Evolutionary conservation across 495 filamentous ascomycete genomes (phyloP).

Genomic region (Hypoxylon fragiforme): DNA sequence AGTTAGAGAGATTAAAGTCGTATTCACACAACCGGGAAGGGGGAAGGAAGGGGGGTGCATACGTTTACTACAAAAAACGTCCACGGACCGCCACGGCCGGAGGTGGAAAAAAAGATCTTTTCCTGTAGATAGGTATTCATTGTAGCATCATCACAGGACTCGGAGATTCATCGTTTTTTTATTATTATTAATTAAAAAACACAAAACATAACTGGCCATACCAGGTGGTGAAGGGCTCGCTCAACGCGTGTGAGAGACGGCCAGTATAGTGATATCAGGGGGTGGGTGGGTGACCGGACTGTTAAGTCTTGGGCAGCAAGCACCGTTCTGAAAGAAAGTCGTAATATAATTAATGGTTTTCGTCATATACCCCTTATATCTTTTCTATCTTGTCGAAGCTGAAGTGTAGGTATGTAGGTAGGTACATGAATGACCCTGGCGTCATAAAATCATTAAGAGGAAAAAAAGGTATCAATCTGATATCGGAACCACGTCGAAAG

Average conservation of each 20-base stretch:
- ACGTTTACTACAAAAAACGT: conserved; percentile 18
- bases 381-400: background rate
- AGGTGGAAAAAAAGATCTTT: conserved; percentile 10
- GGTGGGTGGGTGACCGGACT: too few relatives aligned
- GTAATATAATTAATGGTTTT: conserved; percentile 1
- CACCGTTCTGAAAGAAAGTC: too few relatives aligned
- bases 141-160: conserved; percentile 29
- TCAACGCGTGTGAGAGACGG: conserved; percentile 13
- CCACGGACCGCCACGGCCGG: conserved; percentile 20
- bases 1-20: conserved; percentile 15
- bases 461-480: too few relatives aligned
- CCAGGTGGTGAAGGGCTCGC: conserved; percentile 10
- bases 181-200: too few relatives aligned
- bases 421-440: too few relatives aligned
- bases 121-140: conserved; percentile 34
- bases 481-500: background rate
- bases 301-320: too few relatives aligned
- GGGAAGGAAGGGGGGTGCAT: conserved; percentile 10
- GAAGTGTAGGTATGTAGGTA: background rate
- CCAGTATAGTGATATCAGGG: too few relatives aligned
- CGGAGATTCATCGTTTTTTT: conserved; percentile 20
- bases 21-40: conserved; percentile 16
- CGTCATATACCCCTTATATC: too few relatives aligned
- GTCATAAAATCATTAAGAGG: too few relatives aligned
- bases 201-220: conserved; percentile 7